A percentile compares a stretch with the other conserved stretches of the same genome.
Evolutionary conservation across 2,329 filamentous ascomycete species (phyloP).

Genomic region (Talaromyces sp.): DNA sequence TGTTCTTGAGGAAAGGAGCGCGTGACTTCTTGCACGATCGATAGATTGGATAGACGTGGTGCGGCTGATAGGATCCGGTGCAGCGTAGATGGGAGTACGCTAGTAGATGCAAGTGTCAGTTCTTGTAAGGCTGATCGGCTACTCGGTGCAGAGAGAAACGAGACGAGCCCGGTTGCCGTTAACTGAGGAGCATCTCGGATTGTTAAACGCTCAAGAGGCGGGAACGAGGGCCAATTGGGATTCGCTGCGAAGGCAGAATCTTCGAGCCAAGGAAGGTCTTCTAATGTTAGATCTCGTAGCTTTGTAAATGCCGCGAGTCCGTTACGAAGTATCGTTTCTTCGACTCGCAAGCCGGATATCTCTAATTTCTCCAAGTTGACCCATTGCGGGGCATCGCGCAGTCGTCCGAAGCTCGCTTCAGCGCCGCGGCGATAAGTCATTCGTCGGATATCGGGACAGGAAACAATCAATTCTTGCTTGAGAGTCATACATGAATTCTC

Average conservation of each 20-base stretch:
- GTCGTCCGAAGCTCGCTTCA: constrained; percentile 73
- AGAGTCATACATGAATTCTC: constrained; percentile 74
- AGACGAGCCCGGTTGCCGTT: constrained; percentile 69
- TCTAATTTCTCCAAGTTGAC: constrained; percentile 46
- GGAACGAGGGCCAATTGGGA: constrained; percentile 70
- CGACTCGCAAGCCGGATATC: constrained; percentile 40
- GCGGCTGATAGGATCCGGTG: constrained; percentile 47
- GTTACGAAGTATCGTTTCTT: constrained; percentile 59
- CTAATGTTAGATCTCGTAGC: constrained; percentile 74
- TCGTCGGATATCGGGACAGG: constrained; percentile 81
- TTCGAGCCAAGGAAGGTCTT: constrained; percentile 69
- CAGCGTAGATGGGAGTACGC: constrained; percentile 54
- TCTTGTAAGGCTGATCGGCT: constrained; percentile 65
- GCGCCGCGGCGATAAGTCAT: constrained; percentile 83
- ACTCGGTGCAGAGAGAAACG: constrained; percentile 66
- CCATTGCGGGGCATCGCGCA: constrained; percentile 60
- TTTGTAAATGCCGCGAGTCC: constrained; percentile 68
- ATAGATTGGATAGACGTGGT: constrained; percentile 50
- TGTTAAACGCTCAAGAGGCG: constrained; percentile 71
- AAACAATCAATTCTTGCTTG: constrained; percentile 79
- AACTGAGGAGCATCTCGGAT: constrained; percentile 72
- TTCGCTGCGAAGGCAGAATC: constrained; percentile 74
- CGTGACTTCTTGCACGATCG: constrained; percentile 59
- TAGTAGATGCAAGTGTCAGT: constrained; percentile 72
- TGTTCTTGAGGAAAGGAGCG: constrained; percentile 59